These are phyloP conservation scores for Nitzschia sp. DNA, from an alignment of 108 stramenopile species.

Conservation along the genomic window DNA sequence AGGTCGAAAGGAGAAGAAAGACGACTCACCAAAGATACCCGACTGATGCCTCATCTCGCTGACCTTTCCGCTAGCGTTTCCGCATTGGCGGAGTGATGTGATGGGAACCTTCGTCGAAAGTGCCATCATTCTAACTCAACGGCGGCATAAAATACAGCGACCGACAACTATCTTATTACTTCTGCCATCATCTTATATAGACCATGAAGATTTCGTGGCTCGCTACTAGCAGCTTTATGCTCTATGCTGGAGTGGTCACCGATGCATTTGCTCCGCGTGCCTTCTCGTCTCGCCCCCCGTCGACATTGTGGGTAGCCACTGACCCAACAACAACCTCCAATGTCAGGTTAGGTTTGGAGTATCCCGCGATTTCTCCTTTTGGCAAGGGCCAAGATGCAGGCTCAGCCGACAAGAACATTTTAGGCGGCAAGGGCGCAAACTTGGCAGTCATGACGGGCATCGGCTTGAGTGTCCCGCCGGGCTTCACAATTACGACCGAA, in stretches of 20 bases:
- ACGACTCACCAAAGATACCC: no score
- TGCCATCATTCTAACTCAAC: no score
- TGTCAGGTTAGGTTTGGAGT: constrained; percentile 19
- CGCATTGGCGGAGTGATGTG: no score
- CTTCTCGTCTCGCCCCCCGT: not conserved
- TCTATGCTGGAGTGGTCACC: not conserved
- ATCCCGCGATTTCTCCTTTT: constrained; percentile 49
- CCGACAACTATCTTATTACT: no score
- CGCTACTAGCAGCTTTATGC: not conserved
- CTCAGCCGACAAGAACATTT: constrained; percentile 30
- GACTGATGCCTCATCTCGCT: no score
- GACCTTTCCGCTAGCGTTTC: no score
- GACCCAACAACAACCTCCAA: not conserved
- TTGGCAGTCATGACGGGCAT: constrained; percentile 71
- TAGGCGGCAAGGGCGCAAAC: constrained; percentile 80
- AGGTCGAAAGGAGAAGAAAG: no score
- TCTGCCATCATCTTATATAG: no score
- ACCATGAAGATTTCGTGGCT: not conserved
- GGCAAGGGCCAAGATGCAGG: constrained; percentile 47
- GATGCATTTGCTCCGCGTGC: not conserved
- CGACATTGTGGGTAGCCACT: not conserved
- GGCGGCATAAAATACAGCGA: no score
- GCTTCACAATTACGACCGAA: constrained; percentile 73
- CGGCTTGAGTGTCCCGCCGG: constrained; percentile 81
- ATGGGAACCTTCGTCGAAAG: no score